Evolutionary conservation across 2,329 filamentous ascomycete genomes (phyloP), one percentile per base, ranked within the genome.

Genomic region (Colletotrichum scovillei): DNA sequence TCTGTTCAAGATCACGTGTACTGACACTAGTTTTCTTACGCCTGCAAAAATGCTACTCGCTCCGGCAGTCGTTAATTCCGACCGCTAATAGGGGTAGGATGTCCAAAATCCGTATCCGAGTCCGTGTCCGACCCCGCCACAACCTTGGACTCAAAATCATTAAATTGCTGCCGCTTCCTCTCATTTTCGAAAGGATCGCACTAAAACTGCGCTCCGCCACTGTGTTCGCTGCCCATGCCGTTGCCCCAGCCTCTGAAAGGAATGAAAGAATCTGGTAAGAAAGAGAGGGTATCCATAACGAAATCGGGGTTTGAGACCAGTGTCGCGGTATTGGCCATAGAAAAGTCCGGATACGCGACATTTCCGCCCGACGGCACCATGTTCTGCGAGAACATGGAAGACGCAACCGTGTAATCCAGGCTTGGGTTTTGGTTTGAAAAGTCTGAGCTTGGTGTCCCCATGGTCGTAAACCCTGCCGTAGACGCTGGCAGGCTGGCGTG

Each of bases 51-150:
- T 7, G 19, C 16, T 19, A 6, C 42, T 49, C 42, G 42, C 42
- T n/a, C 7, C 42, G 19, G 7, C 42, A n/a, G 42, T n/a, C 42
- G n/a, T n/a, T 49, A 49, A 49, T n/a, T 49, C 42, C 16, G 42
- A 8, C 7, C 4, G 42, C 42, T 2, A n/a, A 49, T 22, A 24
- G 59, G 6, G 14, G 19, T n/a, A 46, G 46, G 42, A 64, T 38
- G 14, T 30, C 28, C 49, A 5, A 49, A 35, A 42, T 65, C 69
- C 67, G 67, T 63, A 26, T 67, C 73, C 74, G 72, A 72, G 55
- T 77, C 76, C 76, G 70, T 68, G 70, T 76, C 75, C 75, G 76
- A 52, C 24, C 28, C 65, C 68, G 35, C 46, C 28, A 38, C 14
- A 9, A 6, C 5, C 5, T 8, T 30, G 9, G 38, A n/a, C 19